Evolutionary conservation across 306 rosid genomes (phyloP), one percentile per base, ranked within the genome.

Genomic region (Astragalus membranaceus): DNA sequence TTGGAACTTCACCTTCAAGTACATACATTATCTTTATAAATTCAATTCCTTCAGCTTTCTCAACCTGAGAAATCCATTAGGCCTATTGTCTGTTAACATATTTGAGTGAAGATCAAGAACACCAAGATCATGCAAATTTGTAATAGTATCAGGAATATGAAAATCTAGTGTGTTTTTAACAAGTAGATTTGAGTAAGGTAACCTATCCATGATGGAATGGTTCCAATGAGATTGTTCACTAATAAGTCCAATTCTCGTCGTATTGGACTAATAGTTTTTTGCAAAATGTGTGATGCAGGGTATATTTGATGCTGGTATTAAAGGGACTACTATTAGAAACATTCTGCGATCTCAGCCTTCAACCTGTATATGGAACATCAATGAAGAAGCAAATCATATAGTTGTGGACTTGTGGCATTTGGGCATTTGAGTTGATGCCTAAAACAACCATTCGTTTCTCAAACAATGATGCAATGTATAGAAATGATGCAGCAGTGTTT

Each of bases 201-300:
- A 64, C 93, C 93, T 35, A 89, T 76, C 90, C 88, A 85, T 23
- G 78, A 44, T 26, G 90, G 90, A 20, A 91, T 84, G 56, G 62
- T 63, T 77, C 95, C 95, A 23, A 49, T 75, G 8, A 90, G 85
- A 70, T 63, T 59, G 82, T 91, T 88, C 49, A 7, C 63, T 46
- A 90, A 86, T 63, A 88, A 81, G 83, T 91, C 95, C 42, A 91
- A 69, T 65, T 86, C 90, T n/a, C n/a, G n/a, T 58, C 80, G 92
- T 26, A 91, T 62, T 12, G 79, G 80, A 67, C 80, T 78, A 0
- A 32, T 42, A 13, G 77, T 78, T 35, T 33, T 54, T 53, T 47
- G 78, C 55, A 81, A 46, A 14, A 54, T 15, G 42, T 69, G 59
- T 0, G 92, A 92, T n/a, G n/a, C n/a, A n/a, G n/a, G n/a, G n/a